A percentile compares a stretch with the other conserved stretches of the same genome.
Conservation (phyloP, 2,329 filamentous ascomycete species). For the Leptographium lundbergii region DNA sequence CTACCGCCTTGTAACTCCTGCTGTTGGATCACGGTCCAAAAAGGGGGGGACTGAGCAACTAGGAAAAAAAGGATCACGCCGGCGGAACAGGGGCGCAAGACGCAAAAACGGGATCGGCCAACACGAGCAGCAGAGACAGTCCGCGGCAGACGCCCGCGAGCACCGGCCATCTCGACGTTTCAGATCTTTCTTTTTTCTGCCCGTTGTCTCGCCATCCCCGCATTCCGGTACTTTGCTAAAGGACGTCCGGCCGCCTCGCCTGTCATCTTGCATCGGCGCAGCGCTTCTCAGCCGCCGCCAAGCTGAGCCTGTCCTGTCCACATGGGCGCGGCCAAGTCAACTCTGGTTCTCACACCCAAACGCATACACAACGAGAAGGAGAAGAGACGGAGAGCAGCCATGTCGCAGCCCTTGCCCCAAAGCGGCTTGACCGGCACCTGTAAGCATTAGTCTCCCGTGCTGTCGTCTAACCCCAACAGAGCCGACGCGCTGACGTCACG, state of each 20-base stretch:
- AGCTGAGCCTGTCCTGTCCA: not conserved
- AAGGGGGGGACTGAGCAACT: not conserved
- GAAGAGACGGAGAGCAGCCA: constrained; percentile 2
- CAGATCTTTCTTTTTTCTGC: not conserved
- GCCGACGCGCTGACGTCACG: not conserved
- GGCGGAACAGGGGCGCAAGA: not conserved
- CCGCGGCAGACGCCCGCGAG: not conserved
- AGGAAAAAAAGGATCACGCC: not conserved
- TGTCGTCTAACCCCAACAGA: not conserved
- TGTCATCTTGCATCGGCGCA: not conserved
- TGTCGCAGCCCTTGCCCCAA: constrained; percentile 11
- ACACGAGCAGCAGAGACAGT: not conserved
- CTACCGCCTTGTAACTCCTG: not conserved
- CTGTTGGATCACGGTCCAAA: not conserved
- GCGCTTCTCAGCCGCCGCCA: not conserved
- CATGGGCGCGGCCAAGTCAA: constrained; percentile 13
- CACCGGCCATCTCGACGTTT: not conserved
- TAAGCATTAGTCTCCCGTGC: constrained; percentile 16
- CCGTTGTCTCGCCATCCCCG: not conserved
- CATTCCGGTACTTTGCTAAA: not conserved
- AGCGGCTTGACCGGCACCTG: constrained; percentile 28
- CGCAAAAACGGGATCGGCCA: not conserved
- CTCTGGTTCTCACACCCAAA: constrained; percentile 8
- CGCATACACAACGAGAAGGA: constrained; percentile 2
- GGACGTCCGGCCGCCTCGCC: not conserved